These are phyloP conservation scores for Lactarius vividus DNA, from an alignment of 768 basidiomycete species.

Conservation along the genomic window DNA sequence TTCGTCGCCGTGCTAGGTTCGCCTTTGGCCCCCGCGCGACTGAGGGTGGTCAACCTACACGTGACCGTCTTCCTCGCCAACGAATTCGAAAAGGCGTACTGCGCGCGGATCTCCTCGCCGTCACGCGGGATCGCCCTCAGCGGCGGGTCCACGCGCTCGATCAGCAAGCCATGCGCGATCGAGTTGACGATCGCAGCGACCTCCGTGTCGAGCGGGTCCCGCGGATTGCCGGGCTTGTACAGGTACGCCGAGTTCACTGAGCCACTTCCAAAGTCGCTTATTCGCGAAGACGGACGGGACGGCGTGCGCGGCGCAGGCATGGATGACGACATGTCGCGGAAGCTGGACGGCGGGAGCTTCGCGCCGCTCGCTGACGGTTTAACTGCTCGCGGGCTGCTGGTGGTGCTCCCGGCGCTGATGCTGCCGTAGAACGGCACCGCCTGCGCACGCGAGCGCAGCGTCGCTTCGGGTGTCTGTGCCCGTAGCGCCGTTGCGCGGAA, in stretches of 20 bases:
- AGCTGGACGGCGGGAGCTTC: conserved; percentile 73
- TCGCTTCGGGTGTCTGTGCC: conserved; percentile 69
- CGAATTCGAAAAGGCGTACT: conserved; percentile 77
- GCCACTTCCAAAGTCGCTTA: conserved; percentile 45
- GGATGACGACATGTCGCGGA: conserved; percentile 50
- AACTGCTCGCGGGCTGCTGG: conserved; percentile 39
- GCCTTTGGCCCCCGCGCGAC: conserved; percentile 50
- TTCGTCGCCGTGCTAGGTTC: conserved; percentile 48
- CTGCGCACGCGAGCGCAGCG: conserved; percentile 56
- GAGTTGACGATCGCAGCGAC: conserved; percentile 74
- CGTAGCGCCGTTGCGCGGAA: conserved; percentile 46
- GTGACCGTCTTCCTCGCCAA: conserved; percentile 73
- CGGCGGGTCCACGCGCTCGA: conserved; percentile 81
- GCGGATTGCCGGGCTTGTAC: conserved; percentile 62
- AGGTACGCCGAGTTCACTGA: conserved; percentile 46
- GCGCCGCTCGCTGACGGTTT: conserved; percentile 40
- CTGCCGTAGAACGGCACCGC: conserved; percentile 53
- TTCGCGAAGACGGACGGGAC: conserved; percentile 64
- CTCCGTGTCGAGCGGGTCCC: conserved; percentile 81
- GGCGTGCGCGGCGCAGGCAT: conserved; percentile 41
- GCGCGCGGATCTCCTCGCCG: conserved; percentile 78
- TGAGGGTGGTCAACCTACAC: conserved; percentile 76
- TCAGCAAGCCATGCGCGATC: conserved; percentile 69
- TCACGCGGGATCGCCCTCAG: conserved; percentile 61
- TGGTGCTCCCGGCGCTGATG: conserved; percentile 20